Evolutionary conservation across 2,329 filamentous ascomycete species (phyloP).

Genomic region (Biscogniauxia mediterranea): DNA sequence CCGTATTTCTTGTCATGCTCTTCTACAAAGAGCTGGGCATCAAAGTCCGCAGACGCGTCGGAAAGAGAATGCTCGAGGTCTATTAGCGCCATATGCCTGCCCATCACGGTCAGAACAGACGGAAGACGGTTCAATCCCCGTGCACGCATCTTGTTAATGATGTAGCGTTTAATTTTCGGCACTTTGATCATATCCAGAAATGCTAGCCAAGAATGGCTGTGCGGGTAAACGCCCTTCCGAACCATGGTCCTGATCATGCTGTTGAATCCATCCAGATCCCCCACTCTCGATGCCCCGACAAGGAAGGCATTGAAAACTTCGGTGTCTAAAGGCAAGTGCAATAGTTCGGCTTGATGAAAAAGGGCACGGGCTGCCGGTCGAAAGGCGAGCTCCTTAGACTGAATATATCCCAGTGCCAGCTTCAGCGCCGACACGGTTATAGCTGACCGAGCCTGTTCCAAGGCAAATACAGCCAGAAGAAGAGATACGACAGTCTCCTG

Average conservation of each 20-base stretch:
- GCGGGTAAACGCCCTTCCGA: conserved; percentile 22
- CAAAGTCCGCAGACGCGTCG: conserved; percentile 1
- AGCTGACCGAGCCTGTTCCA: conserved; percentile 17
- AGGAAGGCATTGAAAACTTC: conserved; percentile 28
- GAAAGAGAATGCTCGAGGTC: conserved; percentile 17
- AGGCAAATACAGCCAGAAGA: conserved; percentile 25
- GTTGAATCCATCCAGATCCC: conserved; percentile 28
- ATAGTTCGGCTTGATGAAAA: conserved; percentile 20
- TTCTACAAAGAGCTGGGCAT: conserved; percentile 18
- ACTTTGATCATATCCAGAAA: conserved; percentile 40
- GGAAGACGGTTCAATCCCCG: conserved; percentile 22
- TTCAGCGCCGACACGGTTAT: conserved; percentile 29
- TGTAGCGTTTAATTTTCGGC: conserved; percentile 41
- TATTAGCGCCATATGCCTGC: conserved; percentile 21
- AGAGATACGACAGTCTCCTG: conserved; percentile 28
- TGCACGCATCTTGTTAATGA: conserved; percentile 39
- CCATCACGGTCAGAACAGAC: conserved; percentile 21
- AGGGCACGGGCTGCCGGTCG: conserved; percentile 23
- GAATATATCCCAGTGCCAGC: conserved; percentile 28
- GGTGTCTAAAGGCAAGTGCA: conserved; percentile 25
- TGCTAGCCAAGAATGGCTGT: conserved; percentile 26
- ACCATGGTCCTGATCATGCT: conserved; percentile 28
- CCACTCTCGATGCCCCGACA: conserved; percentile 20
- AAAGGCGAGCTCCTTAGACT: conserved; percentile 19
- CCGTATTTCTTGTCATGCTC: conserved; percentile 24